phyloP scores from a whole-genome alignment of 805 yeast genomes.

The Barnettozyma botsteinii region DNA sequence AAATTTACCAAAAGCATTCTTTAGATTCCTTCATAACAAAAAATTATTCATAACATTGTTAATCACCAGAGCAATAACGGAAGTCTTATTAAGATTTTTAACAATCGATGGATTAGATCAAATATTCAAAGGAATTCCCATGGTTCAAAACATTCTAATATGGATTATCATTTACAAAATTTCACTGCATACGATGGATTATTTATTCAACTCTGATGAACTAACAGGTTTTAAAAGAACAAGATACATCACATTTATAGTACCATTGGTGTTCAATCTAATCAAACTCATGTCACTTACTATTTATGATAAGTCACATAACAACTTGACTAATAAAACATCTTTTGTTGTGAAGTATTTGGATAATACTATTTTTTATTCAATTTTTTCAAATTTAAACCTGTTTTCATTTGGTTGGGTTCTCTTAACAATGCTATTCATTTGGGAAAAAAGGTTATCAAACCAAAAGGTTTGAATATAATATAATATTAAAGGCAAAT shows the following conservation, averaged over 20 bases:
- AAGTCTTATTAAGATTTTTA: background rate
- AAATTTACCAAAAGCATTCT: background rate
- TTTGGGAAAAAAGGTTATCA: background rate
- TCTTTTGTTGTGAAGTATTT: background rate
- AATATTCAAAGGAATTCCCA: background rate
- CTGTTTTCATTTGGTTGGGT: background rate
- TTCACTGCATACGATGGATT: background rate
- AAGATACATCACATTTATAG: background rate
- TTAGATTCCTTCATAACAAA: background rate
- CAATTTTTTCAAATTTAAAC: background rate
- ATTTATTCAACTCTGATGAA: background rate
- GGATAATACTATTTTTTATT: background rate
- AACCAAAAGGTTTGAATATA: too few species aligned
- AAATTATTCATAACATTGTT: background rate
- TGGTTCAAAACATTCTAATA: background rate
- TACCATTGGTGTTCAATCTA: background rate
- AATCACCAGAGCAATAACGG: background rate
- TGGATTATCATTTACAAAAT: constrained; percentile 3
- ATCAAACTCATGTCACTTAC: background rate
- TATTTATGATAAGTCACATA: background rate
- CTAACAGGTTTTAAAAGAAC: constrained; percentile 1
- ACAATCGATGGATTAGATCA: background rate
- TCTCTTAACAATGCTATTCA: background rate
- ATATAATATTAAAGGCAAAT: too few species aligned
- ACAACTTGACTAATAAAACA: background rate